Evolutionary conservation across 1,284 basidiomycete genomes (phyloP).

Genomic region (Grifola frondosa): DNA sequence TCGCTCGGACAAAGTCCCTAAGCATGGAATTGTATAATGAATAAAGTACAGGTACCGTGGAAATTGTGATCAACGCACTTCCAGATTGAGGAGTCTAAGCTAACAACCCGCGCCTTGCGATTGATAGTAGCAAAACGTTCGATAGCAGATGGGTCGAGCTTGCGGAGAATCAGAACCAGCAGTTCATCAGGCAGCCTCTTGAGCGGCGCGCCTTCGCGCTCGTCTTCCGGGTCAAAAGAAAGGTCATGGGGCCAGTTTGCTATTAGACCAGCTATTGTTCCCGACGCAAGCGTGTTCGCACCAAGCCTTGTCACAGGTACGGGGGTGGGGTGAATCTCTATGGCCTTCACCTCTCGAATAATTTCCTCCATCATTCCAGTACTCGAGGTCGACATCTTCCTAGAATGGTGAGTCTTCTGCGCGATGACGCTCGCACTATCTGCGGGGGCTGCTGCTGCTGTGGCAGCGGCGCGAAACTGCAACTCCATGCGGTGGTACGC

Average conservation of each 20-base stretch:
- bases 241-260: conserved; percentile 49
- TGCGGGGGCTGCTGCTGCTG: conserved; percentile 16
- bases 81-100: conserved; percentile 72
- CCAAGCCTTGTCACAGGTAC: conserved; percentile 11
- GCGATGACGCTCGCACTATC: neutral
- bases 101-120: conserved; percentile 72
- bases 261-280: conserved; percentile 48
- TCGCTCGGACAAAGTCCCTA: conserved; percentile 53
- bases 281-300: conserved; percentile 29
- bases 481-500: conserved; percentile 58
- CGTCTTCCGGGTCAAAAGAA: conserved; percentile 68
- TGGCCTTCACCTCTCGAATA: conserved; percentile 8
- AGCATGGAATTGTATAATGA: conserved; percentile 13
- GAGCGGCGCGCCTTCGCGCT: conserved; percentile 56
- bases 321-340: conserved; percentile 10
- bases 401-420: conserved; percentile 11
- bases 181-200: conserved; percentile 73
- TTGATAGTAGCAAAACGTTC: conserved; percentile 75
- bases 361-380: conserved; percentile 14
- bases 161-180: conserved; percentile 63
- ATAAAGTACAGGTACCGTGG: neutral
- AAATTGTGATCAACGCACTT: conserved; percentile 46
- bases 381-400: conserved; percentile 5
- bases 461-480: conserved; percentile 20
- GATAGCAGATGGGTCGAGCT: conserved; percentile 62